Evolutionary conservation across 1,284 basidiomycete genomes (phyloP), one percentile per base, ranked within the genome.

Genomic region (Wallemia mellicola): DNA sequence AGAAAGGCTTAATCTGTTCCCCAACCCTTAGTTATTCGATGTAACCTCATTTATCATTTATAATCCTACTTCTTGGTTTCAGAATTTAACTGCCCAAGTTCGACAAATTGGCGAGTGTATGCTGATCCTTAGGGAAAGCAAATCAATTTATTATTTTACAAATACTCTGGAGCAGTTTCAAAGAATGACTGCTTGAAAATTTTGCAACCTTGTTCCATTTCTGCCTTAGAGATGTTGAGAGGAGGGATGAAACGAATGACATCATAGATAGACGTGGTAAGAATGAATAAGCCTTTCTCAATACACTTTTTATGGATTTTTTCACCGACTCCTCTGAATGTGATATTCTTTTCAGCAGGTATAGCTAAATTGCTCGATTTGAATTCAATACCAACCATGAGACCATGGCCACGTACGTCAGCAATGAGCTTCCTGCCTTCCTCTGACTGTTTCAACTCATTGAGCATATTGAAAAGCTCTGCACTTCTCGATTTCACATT

Each of bases 361-460:
- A 32, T 19, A 9, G 30, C 30, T 7, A 32, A 19, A 7, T 32
- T 32, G 1, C 22, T 28, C 15, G 28, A 30, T n/a, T 32, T 32
- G 59, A 27, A 11, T 25, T 22, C 27, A 56, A 58, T 19, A 32
- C 65, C 70, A 61, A 69, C 63, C 71, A 72, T 72, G 56, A 73
- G 65, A 54, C 72, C 72, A 54, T 68, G 61, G 48, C 72, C 72
- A 59, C 73, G 68, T 32, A 73, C 69, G 61, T 74, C 71, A 61
- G 68, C 68, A 63, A 74, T 68, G 61, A 71, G 64, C 62, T 69
- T 66, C 14, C 67, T 62, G 17, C 63, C 60, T n/a, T 48, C 54
- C 15, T 59, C n/a, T 38, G 63, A 61, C 3, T 59, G 58, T 59
- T 66, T 60, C 54, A 55, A 24, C 5, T 11, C 54, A 14, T 26